Conservation (phyloP, 192 early-diverging fungal species). For the Backusella psychrophila region DNA sequence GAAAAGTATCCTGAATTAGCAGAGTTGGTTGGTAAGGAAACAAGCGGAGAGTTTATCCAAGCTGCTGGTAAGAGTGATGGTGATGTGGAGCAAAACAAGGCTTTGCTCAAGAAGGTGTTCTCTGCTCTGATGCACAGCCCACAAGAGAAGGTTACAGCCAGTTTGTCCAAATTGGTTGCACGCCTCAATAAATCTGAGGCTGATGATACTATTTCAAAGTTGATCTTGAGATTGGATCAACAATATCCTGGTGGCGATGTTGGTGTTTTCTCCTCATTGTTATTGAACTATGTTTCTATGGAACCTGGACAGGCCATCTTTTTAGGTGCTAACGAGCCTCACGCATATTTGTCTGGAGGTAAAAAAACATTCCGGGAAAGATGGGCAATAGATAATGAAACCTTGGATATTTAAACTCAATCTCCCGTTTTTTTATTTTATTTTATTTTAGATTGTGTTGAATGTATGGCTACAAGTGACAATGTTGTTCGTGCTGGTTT, state of each 20-base stretch:
- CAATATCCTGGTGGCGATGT: conserved; percentile 90
- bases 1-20: conserved; percentile 77
- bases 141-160: conserved; percentile 43
- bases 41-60: conserved; percentile 46
- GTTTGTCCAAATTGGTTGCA: conserved; percentile 54
- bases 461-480: conserved; percentile 98
- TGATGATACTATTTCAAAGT: conserved; percentile 50
- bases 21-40: conserved; percentile 58
- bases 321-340: conserved; percentile 95
- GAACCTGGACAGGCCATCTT: conserved; percentile 88
- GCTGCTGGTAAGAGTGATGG: conserved; percentile 28
- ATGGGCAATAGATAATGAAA: conserved; percentile 41
- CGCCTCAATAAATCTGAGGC: conserved; percentile 36
- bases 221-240: conserved; percentile 68
- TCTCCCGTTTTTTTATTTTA: background rate
- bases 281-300: conserved; percentile 86
- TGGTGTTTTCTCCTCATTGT: conserved; percentile 82
- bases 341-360: conserved; percentile 94
- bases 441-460: conserved; percentile 45
- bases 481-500: conserved; percentile 97
- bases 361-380: conserved; percentile 30
- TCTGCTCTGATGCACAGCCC: conserved; percentile 56
- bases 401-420: background rate
- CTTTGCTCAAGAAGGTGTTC: conserved; percentile 55
- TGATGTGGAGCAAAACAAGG: conserved; percentile 36